phyloP scores from a whole-genome alignment of 345 rosid species.

The Eucalyptus erythrocorys region DNA sequence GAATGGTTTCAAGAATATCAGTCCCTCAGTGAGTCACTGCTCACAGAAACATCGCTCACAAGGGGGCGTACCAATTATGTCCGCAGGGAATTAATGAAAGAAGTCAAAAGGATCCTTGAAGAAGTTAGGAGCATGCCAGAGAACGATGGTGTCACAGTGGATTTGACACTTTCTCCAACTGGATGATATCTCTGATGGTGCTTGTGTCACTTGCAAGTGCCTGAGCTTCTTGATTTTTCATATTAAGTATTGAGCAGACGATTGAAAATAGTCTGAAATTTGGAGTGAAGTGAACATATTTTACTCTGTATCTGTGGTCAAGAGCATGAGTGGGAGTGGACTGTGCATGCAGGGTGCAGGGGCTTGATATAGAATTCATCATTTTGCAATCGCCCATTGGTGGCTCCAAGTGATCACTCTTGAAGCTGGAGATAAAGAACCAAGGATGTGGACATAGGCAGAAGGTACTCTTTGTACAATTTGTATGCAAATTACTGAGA shows the following conservation, averaged over 20 bases:
- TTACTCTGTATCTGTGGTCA: background rate
- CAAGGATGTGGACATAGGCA: background rate
- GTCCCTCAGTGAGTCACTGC: constrained; percentile 47
- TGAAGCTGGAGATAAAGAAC: background rate
- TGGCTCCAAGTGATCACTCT: background rate
- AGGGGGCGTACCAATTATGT: constrained; percentile 45
- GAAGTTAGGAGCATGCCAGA: constrained; percentile 42
- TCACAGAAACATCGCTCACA: constrained; percentile 46
- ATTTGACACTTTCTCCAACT: constrained; percentile 18
- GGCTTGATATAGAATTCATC: background rate
- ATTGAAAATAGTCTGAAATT: background rate
- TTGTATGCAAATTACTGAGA: background rate
- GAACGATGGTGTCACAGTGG: constrained; percentile 11
- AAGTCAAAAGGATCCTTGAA: constrained; percentile 28
- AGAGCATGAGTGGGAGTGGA: background rate
- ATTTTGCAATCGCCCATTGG: background rate
- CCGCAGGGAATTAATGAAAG: constrained; percentile 43
- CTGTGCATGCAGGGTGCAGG: background rate
- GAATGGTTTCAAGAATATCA: constrained; percentile 54
- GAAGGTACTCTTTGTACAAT: background rate
- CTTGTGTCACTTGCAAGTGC: background rate
- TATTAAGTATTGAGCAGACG: background rate
- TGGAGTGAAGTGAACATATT: background rate
- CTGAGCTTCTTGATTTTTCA: constrained; percentile 21
- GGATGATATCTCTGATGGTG: background rate